These are phyloP conservation scores for Lactifluus subvellereus DNA, from an alignment of 768 basidiomycete species.

Conservation along the genomic window DNA sequence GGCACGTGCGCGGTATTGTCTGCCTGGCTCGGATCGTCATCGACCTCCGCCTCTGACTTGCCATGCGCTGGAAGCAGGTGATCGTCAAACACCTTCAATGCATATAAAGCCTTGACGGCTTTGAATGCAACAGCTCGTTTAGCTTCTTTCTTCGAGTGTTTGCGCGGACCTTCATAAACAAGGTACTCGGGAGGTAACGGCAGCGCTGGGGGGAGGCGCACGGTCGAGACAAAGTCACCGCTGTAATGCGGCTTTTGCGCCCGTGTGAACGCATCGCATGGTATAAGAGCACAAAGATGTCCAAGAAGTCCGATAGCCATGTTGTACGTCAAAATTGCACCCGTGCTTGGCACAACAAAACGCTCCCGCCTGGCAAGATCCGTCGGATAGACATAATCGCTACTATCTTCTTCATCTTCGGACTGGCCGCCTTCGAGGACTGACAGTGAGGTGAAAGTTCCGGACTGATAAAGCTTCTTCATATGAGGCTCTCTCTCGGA, in stretches of 20 bases:
- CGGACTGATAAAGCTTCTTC: conserved; percentile 53
- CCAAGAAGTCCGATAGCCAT: conserved; percentile 65
- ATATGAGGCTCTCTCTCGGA: conserved; percentile 58
- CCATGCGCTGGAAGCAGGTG: conserved; percentile 69
- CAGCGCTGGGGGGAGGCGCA: conserved; percentile 64
- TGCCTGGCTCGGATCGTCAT: conserved; percentile 46
- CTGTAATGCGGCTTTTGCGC: conserved; percentile 53
- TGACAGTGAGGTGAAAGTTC: conserved; percentile 29
- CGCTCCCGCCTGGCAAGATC: conserved; percentile 67
- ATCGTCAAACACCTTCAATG: conserved; percentile 74
- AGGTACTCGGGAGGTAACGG: conserved; percentile 53
- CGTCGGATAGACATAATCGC: conserved; percentile 37
- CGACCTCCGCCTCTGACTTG: conserved; percentile 44
- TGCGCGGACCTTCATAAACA: conserved; percentile 51
- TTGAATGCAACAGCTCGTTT: conserved; percentile 77
- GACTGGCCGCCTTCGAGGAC: conserved; percentile 43
- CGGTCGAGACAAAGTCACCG: conserved; percentile 50
- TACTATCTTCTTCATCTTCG: conserved; percentile 17
- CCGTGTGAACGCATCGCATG: conserved; percentile 62
- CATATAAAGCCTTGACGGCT: conserved; percentile 64
- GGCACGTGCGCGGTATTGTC: conserved; percentile 43
- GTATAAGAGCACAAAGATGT: conserved; percentile 73
- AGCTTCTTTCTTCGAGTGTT: conserved; percentile 70
- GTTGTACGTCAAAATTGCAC: conserved; percentile 75
- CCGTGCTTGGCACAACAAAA: conserved; percentile 64